Conservation (phyloP, 495 filamentous ascomycete genomes). For the Hyaloscypha finlandica region DNA sequence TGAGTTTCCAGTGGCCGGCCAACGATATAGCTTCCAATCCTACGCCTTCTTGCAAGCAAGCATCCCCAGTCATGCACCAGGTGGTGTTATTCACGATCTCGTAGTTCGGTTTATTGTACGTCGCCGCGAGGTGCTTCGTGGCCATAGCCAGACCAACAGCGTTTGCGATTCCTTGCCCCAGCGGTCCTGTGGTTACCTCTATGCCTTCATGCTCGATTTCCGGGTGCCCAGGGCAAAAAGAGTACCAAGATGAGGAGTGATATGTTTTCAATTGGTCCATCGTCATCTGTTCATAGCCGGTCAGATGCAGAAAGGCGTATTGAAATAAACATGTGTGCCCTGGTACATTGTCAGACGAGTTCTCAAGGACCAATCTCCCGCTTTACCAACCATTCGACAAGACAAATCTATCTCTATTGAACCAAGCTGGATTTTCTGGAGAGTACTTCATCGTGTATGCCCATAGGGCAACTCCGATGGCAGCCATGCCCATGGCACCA, state of each 20-base stretch:
- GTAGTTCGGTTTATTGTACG: conserved; percentile 53
- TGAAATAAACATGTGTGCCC: conserved; percentile 61
- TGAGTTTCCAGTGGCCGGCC: conserved; percentile 55
- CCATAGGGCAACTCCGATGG: conserved; percentile 57
- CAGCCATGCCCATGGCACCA: conserved; percentile 57
- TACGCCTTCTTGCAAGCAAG: conserved; percentile 62
- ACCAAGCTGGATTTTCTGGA: conserved; percentile 42
- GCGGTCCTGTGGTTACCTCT: conserved; percentile 63
- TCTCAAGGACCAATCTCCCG: conserved; percentile 55
- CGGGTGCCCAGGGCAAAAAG: conserved; percentile 55
- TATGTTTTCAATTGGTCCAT: conserved; percentile 63
- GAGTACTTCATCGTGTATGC: conserved; percentile 55
- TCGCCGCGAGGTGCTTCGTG: conserved; percentile 54
- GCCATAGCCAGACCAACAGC: conserved; percentile 62
- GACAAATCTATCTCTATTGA: conserved; percentile 30
- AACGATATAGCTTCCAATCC: conserved; percentile 55
- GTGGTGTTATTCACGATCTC: conserved; percentile 51
- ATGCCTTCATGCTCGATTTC: conserved; percentile 63
- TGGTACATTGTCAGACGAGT: conserved; percentile 50
- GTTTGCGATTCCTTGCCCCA: conserved; percentile 62
- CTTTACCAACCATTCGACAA: conserved; percentile 47
- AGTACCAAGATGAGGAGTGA: conserved; percentile 48
- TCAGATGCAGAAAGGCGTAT: conserved; percentile 59
- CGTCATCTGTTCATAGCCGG: conserved; percentile 60
- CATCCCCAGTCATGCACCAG: conserved; percentile 62